Evolutionary conservation across 768 basidiomycete species (phyloP).

Genomic region (Dictyophora rubrovolvata): DNA sequence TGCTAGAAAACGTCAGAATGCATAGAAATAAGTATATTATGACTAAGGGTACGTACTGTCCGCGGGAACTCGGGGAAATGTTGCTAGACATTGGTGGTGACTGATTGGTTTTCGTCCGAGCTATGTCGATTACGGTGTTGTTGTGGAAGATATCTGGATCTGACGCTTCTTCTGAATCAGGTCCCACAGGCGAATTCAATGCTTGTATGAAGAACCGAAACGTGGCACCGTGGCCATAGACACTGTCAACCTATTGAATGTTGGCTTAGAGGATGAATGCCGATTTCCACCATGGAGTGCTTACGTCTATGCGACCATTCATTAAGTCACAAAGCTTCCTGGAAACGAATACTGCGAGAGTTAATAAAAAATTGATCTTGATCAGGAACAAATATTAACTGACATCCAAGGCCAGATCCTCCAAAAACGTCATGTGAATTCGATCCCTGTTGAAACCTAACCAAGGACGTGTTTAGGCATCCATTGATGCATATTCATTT

Average conservation of each 20-base stretch:
- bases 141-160: neutral
- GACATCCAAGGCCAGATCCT: conserved; percentile 23
- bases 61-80: neutral
- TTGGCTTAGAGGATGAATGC: neutral
- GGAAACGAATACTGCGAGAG: conserved; percentile 22
- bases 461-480: neutral
- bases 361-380: neutral
- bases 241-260: conserved; percentile 21
- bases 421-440: conserved; percentile 17
- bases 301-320: conserved; percentile 21
- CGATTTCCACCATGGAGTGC: neutral
- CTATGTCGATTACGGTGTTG: neutral
- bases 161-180: neutral
- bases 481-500: neutral
- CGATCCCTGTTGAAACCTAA: conserved; percentile 26
- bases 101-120: neutral
- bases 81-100: neutral
- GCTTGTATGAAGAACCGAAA: conserved; percentile 30
- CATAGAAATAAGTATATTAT: neutral
- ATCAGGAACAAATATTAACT: neutral
- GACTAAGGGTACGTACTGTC: neutral
- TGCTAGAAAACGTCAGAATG: conserved; percentile 5
- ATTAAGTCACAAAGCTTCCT: conserved; percentile 23
- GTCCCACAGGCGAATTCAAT: conserved; percentile 10
- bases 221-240: conserved; percentile 25